A percentile compares a stretch with the other conserved stretches of the same genome.
These are phyloP conservation scores for Capronia epimyces DNA, from an alignment of 2,329 filamentous ascomycete genomes.

Conservation along the genomic window DNA sequence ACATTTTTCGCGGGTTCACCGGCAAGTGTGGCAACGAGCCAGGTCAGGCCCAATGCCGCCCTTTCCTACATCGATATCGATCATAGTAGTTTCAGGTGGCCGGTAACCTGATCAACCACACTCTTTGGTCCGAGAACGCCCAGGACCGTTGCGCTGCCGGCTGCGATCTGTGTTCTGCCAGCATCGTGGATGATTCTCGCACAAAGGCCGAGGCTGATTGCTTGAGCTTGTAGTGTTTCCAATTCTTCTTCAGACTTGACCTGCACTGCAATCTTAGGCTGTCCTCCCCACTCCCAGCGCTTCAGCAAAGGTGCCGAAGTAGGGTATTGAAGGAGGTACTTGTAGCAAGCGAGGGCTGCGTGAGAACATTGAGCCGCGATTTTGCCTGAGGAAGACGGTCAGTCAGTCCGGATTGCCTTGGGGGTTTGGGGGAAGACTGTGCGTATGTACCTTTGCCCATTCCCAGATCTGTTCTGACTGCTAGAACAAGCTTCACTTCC, in stretches of 20 bases:
- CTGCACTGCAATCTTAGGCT: slow-evolving; percentile 91
- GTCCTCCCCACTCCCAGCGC: slow-evolving; percentile 79
- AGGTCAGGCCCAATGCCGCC: too few relatives aligned
- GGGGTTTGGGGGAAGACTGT: slow-evolving; percentile 1
- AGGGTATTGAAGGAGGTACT: slow-evolving; percentile 60
- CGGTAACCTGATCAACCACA: slow-evolving; percentile 79
- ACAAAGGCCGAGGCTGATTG: slow-evolving; percentile 75
- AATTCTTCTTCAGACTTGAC: slow-evolving; percentile 75
- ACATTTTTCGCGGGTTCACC: too few relatives aligned
- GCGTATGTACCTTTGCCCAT: slow-evolving; percentile 78
- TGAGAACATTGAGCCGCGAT: slow-evolving; percentile 93
- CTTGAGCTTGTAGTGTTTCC: slow-evolving; percentile 71
- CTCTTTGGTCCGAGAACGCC: slow-evolving; percentile 79
- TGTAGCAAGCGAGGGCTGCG: slow-evolving; percentile 97
- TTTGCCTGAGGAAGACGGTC: slow-evolving; percentile 60
- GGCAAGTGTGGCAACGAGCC: too few relatives aligned
- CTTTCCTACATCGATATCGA: neutral
- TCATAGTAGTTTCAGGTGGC: slow-evolving; percentile 75
- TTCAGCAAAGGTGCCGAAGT: slow-evolving; percentile 58
- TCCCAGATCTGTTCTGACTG: slow-evolving; percentile 87
- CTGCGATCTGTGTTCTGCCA: slow-evolving; percentile 93
- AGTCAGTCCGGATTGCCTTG: neutral
- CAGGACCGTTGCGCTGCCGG: slow-evolving; percentile 85
- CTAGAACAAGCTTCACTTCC: slow-evolving; percentile 90
- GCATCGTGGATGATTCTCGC: slow-evolving; percentile 90